Base-by-base conservation (phyloP, 1,284 basidiomycete species). In the Puccinia polysora region DNA sequence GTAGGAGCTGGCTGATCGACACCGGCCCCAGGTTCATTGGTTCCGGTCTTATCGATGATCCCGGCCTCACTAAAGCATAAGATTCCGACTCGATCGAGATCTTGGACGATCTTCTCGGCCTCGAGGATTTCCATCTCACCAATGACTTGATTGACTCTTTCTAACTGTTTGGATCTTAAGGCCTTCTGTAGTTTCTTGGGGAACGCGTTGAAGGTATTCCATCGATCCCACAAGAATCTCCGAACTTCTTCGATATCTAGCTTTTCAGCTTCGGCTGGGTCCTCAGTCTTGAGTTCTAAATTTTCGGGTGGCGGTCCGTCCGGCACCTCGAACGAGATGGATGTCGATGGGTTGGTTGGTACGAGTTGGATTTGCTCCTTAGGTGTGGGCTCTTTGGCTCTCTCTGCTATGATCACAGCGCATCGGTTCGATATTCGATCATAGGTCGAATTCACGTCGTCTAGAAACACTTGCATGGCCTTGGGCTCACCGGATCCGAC, bases 291-390 rank as follows among this genome's bases (percentile, higher is more conserved):
- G 23, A 97, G 84, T 62, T 85, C 82, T 71, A 97, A 83, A 12
- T 83, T 78, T 71, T 88, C 90, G 0, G 95, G 92, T 1, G 96
- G 92, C 1, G 94, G 95, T 0, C 95, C 94, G 65, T 94, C 91
- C 1, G 95, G 95, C 2, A 97, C 86, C 78, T 95, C 92, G 84
- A 98, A 98, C 0, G 85, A 82, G 79, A 98, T 96, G 43, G 80
- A 77, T 36, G 84, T 84, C 69, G 84, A 84, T 0, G 89, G 86
- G 77, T 93, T 90, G 78, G 96, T 89, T 1, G 94, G 87, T 0
- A 97, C 90, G 56, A 99, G 88, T 80, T 98, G 96, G 78, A 99
- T 98, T 79, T 94, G 91, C 80, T 98, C 96, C 49, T 73, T 72
- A 2, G 40, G 50, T 8, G 79, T 77, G 8, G 78, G 78, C 0